Evolutionary conservation across 164 flowering plant species (phyloP).

Genomic region (Tetracentron sinense): DNA sequence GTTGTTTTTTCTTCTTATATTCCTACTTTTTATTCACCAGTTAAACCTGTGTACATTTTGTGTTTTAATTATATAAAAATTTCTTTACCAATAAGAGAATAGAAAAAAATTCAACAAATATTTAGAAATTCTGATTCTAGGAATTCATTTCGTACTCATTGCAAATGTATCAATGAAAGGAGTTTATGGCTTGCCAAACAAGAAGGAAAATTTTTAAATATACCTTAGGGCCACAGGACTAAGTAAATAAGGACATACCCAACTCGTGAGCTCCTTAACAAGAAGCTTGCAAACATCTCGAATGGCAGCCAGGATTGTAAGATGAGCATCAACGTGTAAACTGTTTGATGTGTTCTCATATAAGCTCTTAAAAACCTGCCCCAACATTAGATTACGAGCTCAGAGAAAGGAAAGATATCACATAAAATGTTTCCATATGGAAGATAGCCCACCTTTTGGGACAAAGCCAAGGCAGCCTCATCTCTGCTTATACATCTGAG

Average conservation of each 20-base stretch:
- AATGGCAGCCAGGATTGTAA: constrained; percentile 76
- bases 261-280: constrained; percentile 90
- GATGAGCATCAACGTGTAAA: constrained; percentile 66
- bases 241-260: constrained; percentile 52
- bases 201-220: background rate
- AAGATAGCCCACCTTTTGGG: constrained; percentile 64
- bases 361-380: constrained; percentile 78
- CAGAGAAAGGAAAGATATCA: background rate
- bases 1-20: no score
- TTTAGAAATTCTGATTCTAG: no score
- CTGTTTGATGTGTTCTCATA: constrained; percentile 69
- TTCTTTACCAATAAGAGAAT: no score
- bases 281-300: constrained; percentile 97
- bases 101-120: no score
- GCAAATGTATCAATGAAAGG: no score
- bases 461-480: constrained; percentile 94
- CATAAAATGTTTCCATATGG: background rate
- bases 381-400: constrained; percentile 7
- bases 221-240: background rate
- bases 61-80: no score
- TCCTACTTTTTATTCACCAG: no score
- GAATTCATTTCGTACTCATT: no score
- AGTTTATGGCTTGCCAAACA: background rate
- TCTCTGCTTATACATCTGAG: constrained; percentile 83
- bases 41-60: no score